Evolutionary conservation across 148 eudicot species (phyloP).

Genomic region (Rhododendron williamsianum): DNA sequence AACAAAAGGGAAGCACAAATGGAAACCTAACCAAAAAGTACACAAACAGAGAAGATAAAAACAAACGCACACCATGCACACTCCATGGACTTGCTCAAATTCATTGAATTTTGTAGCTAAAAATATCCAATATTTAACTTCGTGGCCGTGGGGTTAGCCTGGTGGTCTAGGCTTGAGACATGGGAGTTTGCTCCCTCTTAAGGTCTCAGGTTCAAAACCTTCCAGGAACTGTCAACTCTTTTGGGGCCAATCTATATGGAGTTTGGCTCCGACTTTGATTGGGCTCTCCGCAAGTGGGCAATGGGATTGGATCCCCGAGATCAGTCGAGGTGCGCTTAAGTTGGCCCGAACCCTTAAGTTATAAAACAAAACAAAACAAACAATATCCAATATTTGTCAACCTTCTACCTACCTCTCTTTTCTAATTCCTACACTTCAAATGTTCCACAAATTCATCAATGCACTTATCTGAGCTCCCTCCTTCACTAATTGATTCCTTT

Average conservation of each 20-base stretch:
- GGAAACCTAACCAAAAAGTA: background rate
- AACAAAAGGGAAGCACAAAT: background rate
- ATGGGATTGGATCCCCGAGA: background rate
- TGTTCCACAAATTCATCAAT: constrained; percentile 11
- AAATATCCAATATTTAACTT: background rate
- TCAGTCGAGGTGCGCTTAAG: background rate
- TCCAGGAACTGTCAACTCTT: too few species aligned
- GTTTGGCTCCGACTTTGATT: background rate
- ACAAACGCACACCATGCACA: background rate
- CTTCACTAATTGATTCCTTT: constrained; percentile 10
- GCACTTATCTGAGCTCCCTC: constrained; percentile 16
- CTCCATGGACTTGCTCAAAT: background rate
- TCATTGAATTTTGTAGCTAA: background rate
- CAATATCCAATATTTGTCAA: background rate
- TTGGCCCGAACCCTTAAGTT: background rate
- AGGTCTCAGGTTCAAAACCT: too few species aligned
- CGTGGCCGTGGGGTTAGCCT: too few species aligned
- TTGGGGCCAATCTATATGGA: too few species aligned
- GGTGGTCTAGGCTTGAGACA: too few species aligned
- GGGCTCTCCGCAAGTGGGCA: background rate
- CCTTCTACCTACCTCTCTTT: background rate
- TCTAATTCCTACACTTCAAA: constrained; percentile 1
- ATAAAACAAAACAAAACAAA: too few species aligned
- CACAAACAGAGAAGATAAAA: background rate
- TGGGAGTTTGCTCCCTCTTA: too few species aligned